A percentile compares a stretch with the other conserved stretches of the same genome.
Conservation (phyloP, 345 rosid genomes). For the Rhodamnia argentea region DNA sequence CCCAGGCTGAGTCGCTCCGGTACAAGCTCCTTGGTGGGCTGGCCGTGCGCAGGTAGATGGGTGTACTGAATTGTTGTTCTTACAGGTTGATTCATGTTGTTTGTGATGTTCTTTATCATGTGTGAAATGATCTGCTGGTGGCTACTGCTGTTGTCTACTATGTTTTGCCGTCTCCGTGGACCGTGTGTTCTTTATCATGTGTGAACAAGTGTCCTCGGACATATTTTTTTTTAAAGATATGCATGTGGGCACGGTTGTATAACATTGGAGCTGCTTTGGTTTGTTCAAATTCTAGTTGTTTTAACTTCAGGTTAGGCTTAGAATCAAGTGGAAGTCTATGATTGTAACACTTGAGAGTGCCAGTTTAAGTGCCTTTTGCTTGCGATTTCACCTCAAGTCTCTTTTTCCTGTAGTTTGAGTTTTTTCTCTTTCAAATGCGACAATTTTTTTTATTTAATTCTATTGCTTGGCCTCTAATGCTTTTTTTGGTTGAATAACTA, state of each 20-base stretch:
- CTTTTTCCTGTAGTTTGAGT: background rate
- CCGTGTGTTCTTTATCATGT: background rate
- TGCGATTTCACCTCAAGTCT: background rate
- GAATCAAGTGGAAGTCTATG: background rate
- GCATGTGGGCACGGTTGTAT: background rate
- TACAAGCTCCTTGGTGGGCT: slow-evolving; percentile 92
- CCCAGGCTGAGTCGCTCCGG: slow-evolving; percentile 88
- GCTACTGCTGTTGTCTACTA: background rate
- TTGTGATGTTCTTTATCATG: no score
- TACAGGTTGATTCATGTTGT: background rate
- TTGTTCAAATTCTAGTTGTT: background rate
- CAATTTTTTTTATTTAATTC: background rate
- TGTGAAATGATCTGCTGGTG: background rate
- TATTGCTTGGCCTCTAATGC: background rate
- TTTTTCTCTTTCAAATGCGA: background rate
- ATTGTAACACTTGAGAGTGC: background rate
- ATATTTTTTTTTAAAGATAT: background rate
- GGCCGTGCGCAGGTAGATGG: slow-evolving; percentile 60
- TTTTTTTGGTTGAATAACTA: background rate
- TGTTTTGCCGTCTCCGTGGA: background rate
- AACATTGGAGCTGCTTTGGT: background rate
- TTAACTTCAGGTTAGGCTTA: no score
- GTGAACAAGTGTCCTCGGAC: background rate
- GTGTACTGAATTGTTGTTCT: background rate
- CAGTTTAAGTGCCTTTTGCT: background rate